Percentiles rank a stretch among this genome's conserved stretches.
Conservation (phyloP, 2,329 filamentous ascomycete genomes). For the Aspergillus hiratsukae region DNA sequence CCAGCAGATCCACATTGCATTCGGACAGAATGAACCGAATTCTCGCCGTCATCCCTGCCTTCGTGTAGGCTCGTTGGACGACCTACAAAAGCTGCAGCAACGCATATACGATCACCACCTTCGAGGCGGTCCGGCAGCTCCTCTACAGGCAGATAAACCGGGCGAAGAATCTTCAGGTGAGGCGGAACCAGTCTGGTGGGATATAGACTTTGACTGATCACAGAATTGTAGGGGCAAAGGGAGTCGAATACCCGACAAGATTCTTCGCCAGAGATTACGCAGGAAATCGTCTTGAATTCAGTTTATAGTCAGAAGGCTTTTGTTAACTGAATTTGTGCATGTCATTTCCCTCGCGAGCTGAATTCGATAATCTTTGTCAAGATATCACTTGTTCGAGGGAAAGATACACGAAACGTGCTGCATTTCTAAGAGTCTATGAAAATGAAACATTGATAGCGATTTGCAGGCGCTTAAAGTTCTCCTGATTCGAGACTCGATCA, state of each 20-base stretch:
- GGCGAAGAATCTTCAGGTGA: conserved; percentile 44
- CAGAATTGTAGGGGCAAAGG: conserved; percentile 44
- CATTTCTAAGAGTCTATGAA: too few species aligned
- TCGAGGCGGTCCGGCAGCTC: conserved; percentile 47
- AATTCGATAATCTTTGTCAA: too few species aligned
- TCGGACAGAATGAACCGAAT: conserved; percentile 38
- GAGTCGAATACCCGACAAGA: conserved; percentile 56
- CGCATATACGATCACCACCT: conserved; percentile 51
- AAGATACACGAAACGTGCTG: too few species aligned
- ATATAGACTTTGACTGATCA: conserved; percentile 4
- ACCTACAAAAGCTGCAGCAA: conserved; percentile 45
- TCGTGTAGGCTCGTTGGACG: conserved; percentile 45
- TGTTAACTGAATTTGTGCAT: too few species aligned
- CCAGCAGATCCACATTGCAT: conserved; percentile 55
- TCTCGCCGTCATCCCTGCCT: conserved; percentile 58
- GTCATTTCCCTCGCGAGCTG: too few species aligned
- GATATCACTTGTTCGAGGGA: too few species aligned
- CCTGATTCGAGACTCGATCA: too few species aligned
- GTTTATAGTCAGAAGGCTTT: conserved; percentile 28
- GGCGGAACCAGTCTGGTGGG: background rate
- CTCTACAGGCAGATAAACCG: conserved; percentile 52
- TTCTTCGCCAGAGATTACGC: conserved; percentile 61
- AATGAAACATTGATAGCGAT: too few species aligned
- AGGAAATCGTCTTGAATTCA: conserved; percentile 53
- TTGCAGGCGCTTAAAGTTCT: too few species aligned